Evolutionary conservation across 768 basidiomycete species (phyloP).

Genomic region (Rhodocollybia butyracea): DNA sequence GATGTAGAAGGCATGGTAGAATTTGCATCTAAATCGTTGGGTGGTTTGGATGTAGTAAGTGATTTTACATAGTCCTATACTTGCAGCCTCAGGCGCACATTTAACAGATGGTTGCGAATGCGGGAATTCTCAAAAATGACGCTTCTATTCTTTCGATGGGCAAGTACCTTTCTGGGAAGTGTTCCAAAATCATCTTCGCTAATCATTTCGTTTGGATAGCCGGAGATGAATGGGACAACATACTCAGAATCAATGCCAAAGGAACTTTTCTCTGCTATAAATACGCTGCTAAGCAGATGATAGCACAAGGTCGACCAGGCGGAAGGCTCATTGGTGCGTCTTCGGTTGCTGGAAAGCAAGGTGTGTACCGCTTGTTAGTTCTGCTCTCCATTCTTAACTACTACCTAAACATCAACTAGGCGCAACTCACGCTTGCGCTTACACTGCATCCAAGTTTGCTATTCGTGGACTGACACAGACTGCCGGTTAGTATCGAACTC

Average conservation of each 20-base stretch:
- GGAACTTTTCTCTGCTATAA: conserved; percentile 33
- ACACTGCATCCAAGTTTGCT: conserved; percentile 6
- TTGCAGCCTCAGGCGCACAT: not conserved
- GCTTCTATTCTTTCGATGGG: not conserved
- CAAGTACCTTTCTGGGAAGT: not conserved
- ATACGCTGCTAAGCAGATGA: conserved; percentile 26
- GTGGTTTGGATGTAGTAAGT: conserved; percentile 34
- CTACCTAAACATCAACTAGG: not conserved
- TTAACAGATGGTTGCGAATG: conserved; percentile 22
- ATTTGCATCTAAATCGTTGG: conserved; percentile 18
- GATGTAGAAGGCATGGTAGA: conserved; percentile 31
- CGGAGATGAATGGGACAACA: conserved; percentile 17
- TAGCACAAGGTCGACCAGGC: conserved; percentile 28
- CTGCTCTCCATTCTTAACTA: no score
- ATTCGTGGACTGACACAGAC: conserved; percentile 5
- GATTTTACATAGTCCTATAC: not conserved
- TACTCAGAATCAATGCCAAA: conserved; percentile 24
- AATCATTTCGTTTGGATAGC: not conserved
- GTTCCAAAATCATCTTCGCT: not conserved
- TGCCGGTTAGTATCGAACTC: not conserved
- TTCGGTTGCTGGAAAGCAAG: conserved; percentile 15
- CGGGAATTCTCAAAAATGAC: conserved; percentile 8
- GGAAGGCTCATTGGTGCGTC: conserved; percentile 30
- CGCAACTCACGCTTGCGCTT: not conserved
- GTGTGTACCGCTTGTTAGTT: conserved; percentile 1